These are phyloP conservation scores for Globisporangium solare DNA, from an alignment of 352 stramenopile species.

Conservation along the genomic window DNA sequence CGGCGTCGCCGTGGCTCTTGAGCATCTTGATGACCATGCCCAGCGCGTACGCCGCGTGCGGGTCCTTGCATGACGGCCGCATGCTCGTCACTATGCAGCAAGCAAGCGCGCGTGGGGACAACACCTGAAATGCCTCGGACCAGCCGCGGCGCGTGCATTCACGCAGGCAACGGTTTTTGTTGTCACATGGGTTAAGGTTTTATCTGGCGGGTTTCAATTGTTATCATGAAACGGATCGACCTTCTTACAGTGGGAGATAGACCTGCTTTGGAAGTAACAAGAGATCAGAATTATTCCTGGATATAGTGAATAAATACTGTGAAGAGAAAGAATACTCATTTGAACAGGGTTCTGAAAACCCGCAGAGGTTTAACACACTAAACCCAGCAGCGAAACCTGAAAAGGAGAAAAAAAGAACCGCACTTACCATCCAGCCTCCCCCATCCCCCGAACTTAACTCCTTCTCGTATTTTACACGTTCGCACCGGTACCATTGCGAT, in stretches of 20 bases:
- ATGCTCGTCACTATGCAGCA: conserved; percentile 12
- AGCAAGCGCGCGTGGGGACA: background rate
- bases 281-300: no score
- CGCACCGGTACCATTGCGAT: background rate
- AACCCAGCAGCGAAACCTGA: background rate
- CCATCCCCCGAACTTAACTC: background rate
- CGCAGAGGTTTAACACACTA: background rate
- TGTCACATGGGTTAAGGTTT: background rate
- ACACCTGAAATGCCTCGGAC: background rate
- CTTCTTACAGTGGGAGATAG: background rate
- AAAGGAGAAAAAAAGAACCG: background rate
- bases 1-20: conserved; percentile 3
- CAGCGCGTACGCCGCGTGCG: conserved; percentile 30
- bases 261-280: no score
- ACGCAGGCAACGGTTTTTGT: background rate
- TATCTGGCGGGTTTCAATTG: background rate
- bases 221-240: background rate
- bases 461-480: background rate
- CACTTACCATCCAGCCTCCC: background rate
- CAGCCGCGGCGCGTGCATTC: background rate
- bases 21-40: conserved; percentile 25
- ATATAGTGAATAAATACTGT: no score
- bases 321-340: background rate
- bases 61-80: conserved; percentile 9
- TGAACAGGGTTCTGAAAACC: background rate